Base-by-base conservation (phyloP, 1,139 yeast genomes). In the Barnettozyma hawaiiensis region DNA sequence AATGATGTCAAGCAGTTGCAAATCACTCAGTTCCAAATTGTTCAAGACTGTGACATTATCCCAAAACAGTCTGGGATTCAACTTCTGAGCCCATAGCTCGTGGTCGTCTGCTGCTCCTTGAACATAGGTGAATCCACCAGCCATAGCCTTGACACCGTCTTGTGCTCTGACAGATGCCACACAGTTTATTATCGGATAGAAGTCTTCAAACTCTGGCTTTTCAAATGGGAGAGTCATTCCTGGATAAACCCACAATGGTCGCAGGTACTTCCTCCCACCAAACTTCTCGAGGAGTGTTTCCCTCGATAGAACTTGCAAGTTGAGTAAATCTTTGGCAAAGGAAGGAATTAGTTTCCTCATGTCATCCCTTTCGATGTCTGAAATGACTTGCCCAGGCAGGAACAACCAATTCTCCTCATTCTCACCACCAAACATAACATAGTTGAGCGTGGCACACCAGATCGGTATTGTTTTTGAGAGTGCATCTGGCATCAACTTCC, bases 41-140 rank as follows among this genome's bases (percentile, higher is more conserved):
- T 65, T 64, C 14, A 79, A 57, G 2, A 51, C 32, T 0, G 61
- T 61, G 3, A 61, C 47, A 41, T 72, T 57, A 1, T 60, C 47
- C 95, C 96, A 87, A 43, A 85, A 75, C 14, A 74, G 42, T 1
- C 58, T 53, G 0, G 92, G 78, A 1, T 70, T 71, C 21, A 87
- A 60, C 0, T 70, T 70, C 6, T 65, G 58, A 0, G 89, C 79
- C 97, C 96, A 89, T 21, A 82, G 66, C 55, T 89, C 96, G 58
- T 89, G 96, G 55, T 89, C 96, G 61, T 89, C 97, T 0, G 94
- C 96, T 0, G 96, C 89, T 1, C 96, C 96, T 61, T 86, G 96
- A 2, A 87, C 82, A 58, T 89, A 89, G 0, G 71, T 64, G 49
- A 65, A 78, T 16, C 28, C 27, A 2, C 74, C 47, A 35, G 61